Base-by-base conservation (phyloP, 306 rosid genomes). In the Cucumis cinereus region DNA sequence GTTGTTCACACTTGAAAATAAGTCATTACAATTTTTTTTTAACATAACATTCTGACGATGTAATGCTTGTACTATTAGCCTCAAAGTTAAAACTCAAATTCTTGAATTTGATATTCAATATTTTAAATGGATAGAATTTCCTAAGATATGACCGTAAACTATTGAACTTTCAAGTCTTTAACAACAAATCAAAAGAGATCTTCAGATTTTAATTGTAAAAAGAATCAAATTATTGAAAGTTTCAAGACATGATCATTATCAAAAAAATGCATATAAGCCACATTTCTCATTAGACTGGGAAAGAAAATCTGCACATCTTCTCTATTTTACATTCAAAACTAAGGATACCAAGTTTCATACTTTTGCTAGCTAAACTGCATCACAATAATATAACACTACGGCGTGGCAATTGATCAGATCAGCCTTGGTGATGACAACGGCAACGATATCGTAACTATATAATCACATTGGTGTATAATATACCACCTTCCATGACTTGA, bases 341-440 rank as follows among this genome's bases (percentile, higher is more conserved):
- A 24, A 60, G 71, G 53, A 83, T 70, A 66, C 28, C 52, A 82
- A 80, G 81, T 38, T 76, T 76, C 56, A 24, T 70, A 67, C 50
- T 58, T 54, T 79, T 30, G 78, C 85, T 85, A 85, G 84, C 86
- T 86, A 88, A 81, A 77, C 41, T 47, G 58, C 61, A 79, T 75
- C 60, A 28, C 26, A 19, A 43, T 72, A 72, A 71, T 45, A 24
- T 17, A 49, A 49, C 40, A 52, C 24, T 72, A 72, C 28, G 12
- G 47, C 47, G 61, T 52, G 76, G 76, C 60, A 28, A 30, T 28
- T 19, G 15, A 30, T 30, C 35, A 49, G 28, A 72, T 72, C 30
- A 53, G 61, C 26, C 8, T 41, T 9, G 13, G 13, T 10, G 17
- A 72, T 28, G 15, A 71, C 23, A 41, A 67, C 10, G 68, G 26